Evolutionary conservation across 1,284 basidiomycete species (phyloP).

Genomic region (Ustilago loliicola): DNA sequence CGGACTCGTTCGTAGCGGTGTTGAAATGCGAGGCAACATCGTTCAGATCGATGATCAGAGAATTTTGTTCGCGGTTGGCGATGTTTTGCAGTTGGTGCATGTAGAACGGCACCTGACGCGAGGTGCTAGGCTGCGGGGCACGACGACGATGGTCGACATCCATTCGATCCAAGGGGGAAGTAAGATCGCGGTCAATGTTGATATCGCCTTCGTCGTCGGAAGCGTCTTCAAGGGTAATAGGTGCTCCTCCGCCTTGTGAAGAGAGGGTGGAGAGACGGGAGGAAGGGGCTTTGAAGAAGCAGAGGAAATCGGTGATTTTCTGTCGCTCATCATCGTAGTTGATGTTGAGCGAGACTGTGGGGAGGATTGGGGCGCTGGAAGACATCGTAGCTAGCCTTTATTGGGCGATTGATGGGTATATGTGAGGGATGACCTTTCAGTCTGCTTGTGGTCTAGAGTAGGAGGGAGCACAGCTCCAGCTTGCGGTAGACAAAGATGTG

Average conservation of each 20-base stretch:
- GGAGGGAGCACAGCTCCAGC: background rate
- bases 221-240: constrained; percentile 28
- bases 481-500: background rate
- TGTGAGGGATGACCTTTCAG: background rate
- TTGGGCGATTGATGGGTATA: constrained; percentile 13
- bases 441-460: background rate
- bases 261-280: constrained; percentile 39
- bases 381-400: constrained; percentile 24
- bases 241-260: constrained; percentile 16
- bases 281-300: constrained; percentile 60
- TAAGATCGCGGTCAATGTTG: constrained; percentile 35
- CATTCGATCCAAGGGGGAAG: constrained; percentile 40
- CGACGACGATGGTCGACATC: constrained; percentile 29
- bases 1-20: constrained; percentile 40
- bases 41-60: constrained; percentile 84
- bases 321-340: constrained; percentile 73
- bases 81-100: constrained; percentile 92
- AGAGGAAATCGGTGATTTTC: constrained; percentile 66
- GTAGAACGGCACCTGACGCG: constrained; percentile 78
- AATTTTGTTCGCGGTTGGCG: constrained; percentile 90
- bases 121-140: constrained; percentile 21
- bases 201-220: constrained; percentile 36
- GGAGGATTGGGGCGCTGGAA: constrained; percentile 70
- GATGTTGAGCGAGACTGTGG: constrained; percentile 74
- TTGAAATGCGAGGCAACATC: constrained; percentile 76